These are phyloP conservation scores for Hypoxylon sp. DNA, from an alignment of 2,329 filamentous ascomycete species.

Conservation along the genomic window DNA sequence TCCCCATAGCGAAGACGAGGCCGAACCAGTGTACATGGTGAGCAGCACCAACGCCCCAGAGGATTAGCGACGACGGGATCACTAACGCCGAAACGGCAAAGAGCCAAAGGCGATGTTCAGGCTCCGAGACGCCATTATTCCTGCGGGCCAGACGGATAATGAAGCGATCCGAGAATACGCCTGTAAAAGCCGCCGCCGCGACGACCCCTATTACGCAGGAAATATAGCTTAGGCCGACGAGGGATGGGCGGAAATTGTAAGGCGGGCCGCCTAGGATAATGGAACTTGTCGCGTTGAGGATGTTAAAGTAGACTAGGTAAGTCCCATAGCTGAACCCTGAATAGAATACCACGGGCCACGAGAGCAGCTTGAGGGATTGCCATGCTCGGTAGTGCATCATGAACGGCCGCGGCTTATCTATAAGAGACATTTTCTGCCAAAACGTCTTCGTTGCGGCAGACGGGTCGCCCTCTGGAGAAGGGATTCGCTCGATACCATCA, in stretches of 20 bases:
- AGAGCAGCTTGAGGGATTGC: constrained; percentile 57
- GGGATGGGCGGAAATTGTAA: constrained; percentile 58
- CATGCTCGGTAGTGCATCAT: constrained; percentile 58
- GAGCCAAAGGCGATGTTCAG: constrained; percentile 61
- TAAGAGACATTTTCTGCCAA: constrained; percentile 60
- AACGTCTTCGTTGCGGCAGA: constrained; percentile 57
- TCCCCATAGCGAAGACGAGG: constrained; percentile 59
- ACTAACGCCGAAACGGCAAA: constrained; percentile 53
- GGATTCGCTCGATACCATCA: constrained; percentile 32
- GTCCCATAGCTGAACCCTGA: constrained; percentile 61
- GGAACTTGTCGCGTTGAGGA: constrained; percentile 61
- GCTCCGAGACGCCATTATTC: constrained; percentile 60
- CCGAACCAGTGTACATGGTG: constrained; percentile 61
- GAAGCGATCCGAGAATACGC: constrained; percentile 58
- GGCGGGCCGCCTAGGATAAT: constrained; percentile 58
- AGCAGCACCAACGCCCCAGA: constrained; percentile 55
- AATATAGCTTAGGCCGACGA: constrained; percentile 59
- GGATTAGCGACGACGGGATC: constrained; percentile 49
- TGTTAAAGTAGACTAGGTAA: constrained; percentile 61
- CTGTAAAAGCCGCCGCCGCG: constrained; percentile 51
- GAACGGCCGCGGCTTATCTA: constrained; percentile 60
- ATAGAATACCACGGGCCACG: constrained; percentile 62
- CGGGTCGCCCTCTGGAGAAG: constrained; percentile 42
- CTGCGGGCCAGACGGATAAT: constrained; percentile 58
- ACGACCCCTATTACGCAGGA: constrained; percentile 57